Conservation (phyloP, 2,329 filamentous ascomycete genomes). For the Dothidotthia symphoricarpi region DNA sequence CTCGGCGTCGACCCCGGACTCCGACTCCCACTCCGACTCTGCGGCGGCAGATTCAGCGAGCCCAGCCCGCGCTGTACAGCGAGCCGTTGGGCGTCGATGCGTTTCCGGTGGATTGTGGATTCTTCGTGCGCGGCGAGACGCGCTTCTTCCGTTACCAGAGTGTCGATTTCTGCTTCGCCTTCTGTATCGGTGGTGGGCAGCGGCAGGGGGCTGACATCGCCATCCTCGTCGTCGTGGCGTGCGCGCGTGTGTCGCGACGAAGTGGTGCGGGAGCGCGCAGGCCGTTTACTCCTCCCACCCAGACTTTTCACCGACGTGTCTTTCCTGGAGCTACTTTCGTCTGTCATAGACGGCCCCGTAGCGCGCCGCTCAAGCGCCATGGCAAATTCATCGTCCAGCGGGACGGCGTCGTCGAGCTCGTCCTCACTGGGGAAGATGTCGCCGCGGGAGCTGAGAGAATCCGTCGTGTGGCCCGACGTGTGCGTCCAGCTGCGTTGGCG, state of each 20-base stretch:
- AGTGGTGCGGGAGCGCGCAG: constrained; percentile 46
- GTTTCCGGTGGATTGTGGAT: constrained; percentile 51
- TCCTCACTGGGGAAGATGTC: constrained; percentile 92
- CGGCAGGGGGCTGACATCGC: neutral
- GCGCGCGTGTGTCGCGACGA: constrained; percentile 47
- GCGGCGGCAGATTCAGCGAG: too few relatives aligned
- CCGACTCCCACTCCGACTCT: neutral
- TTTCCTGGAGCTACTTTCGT: constrained; percentile 69
- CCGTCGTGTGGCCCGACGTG: constrained; percentile 76
- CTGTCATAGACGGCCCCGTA: constrained; percentile 55
- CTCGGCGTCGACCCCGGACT: too few relatives aligned
- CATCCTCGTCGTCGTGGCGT: neutral
- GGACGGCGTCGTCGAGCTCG: constrained; percentile 83
- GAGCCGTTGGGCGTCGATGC: constrained; percentile 55
- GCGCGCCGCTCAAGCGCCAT: constrained; percentile 72
- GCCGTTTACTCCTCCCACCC: constrained; percentile 44
- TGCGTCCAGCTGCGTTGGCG: constrained; percentile 74
- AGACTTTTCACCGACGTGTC: too few relatives aligned
- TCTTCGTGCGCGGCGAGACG: constrained; percentile 56
- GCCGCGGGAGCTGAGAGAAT: constrained; percentile 81
- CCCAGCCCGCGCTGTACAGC: constrained; percentile 57
- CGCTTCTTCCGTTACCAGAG: constrained; percentile 60
- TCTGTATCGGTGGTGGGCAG: neutral
- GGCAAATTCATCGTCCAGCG: constrained; percentile 87
- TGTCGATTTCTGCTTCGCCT: neutral